Evolutionary conservation across 2,329 filamentous ascomycete genomes (phyloP).

Genomic region (Nemania bipapillata): DNA sequence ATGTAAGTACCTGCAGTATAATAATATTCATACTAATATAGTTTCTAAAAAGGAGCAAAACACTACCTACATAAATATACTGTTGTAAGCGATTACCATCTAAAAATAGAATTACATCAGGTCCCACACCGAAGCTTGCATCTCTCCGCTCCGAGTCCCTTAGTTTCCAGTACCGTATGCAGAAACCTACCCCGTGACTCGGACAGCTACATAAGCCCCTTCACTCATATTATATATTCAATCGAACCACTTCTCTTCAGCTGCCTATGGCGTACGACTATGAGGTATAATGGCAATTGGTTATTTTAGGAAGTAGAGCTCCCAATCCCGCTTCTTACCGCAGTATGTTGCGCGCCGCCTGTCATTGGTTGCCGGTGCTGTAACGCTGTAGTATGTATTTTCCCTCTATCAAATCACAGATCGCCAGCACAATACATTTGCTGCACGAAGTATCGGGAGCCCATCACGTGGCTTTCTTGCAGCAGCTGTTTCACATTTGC

Average conservation of each 20-base stretch:
- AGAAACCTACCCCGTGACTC: no score
- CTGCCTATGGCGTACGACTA: not conserved
- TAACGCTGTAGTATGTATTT: slow-evolving; percentile 21
- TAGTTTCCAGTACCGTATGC: no score
- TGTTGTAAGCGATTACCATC: no score
- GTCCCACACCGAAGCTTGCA: not conserved
- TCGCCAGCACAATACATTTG: slow-evolving; percentile 34
- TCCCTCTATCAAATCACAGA: slow-evolving; percentile 30
- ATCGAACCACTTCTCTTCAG: not conserved
- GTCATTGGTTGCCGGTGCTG: slow-evolving; percentile 17
- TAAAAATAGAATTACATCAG: slow-evolving; percentile 27
- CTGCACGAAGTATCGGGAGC: slow-evolving; percentile 42
- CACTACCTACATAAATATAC: no score
- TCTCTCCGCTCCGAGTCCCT: not conserved
- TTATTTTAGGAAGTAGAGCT: slow-evolving; percentile 21
- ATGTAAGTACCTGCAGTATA: no score
- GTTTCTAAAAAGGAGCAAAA: no score
- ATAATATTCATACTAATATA: no score
- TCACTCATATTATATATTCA: not conserved
- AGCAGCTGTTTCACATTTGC: slow-evolving; percentile 47
- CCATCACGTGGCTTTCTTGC: slow-evolving; percentile 46
- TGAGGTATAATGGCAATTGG: not conserved
- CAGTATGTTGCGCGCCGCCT: not conserved
- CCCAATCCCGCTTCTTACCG: not conserved
- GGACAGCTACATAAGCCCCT: no score